Percentiles rank a stretch among this genome's conserved stretches.
phyloP scores from a whole-genome alignment of 805 yeast genomes.

The Suhomyces tanzawaensis region DNA sequence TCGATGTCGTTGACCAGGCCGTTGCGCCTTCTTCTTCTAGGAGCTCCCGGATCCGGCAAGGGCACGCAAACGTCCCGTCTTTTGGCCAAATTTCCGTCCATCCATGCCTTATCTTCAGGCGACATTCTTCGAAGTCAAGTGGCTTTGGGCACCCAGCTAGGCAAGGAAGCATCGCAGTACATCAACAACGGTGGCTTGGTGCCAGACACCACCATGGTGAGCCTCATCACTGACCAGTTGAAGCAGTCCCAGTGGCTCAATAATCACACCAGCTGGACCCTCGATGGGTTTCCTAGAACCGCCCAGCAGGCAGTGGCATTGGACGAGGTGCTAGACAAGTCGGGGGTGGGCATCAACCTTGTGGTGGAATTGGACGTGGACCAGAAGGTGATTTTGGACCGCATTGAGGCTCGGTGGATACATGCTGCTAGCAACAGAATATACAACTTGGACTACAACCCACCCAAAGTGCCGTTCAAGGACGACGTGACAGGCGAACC shows the following conservation, averaged over 20 bases:
- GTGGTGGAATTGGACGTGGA: constrained; percentile 90
- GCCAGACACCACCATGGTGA: constrained; percentile 70
- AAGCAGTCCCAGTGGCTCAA: constrained; percentile 41
- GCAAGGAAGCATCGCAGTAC: constrained; percentile 52
- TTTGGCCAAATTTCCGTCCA: constrained; percentile 47
- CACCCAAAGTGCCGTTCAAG: constrained; percentile 76
- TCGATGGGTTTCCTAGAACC: constrained; percentile 94
- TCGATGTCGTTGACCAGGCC: constrained; percentile 29
- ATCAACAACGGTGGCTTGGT: constrained; percentile 66
- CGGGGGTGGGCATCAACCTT: constrained; percentile 52
- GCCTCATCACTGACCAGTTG: constrained; percentile 53
- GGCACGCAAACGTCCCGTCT: constrained; percentile 82
- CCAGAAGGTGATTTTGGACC: constrained; percentile 70
- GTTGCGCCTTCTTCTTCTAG: constrained; percentile 68
- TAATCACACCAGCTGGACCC: constrained; percentile 56
- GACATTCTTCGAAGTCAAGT: constrained; percentile 76
- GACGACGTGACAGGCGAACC: constrained; percentile 93
- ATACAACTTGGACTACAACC: constrained; percentile 82
- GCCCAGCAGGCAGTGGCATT: constrained; percentile 64
- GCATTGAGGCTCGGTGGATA: constrained; percentile 84
- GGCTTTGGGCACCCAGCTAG: constrained; percentile 49
- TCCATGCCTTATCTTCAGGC: constrained; percentile 75
- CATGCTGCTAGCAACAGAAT: constrained; percentile 84
- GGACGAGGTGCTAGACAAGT: constrained; percentile 39
- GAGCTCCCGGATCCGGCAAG: constrained; percentile 96